phyloP scores from a whole-genome alignment of 23 red algal genomes.

The Gracilaria vermiculophylla region DNA sequence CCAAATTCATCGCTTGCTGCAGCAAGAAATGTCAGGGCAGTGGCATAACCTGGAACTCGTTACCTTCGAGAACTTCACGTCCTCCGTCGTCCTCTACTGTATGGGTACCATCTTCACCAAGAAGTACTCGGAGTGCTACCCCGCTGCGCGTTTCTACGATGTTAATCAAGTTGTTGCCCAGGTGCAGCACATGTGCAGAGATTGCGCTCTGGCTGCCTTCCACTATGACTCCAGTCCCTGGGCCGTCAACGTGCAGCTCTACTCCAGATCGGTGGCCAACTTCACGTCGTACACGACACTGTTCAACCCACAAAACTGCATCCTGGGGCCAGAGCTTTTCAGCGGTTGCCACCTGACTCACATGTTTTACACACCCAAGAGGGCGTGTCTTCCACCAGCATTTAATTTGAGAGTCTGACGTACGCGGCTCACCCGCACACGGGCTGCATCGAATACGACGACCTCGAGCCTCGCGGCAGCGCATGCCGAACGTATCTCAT shows the following conservation, averaged over 20 bases:
- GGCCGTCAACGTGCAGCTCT: conserved; percentile 98
- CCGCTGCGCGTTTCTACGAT: conserved; percentile 86
- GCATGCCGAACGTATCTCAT: conserved; percentile 80
- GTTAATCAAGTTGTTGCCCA: conserved; percentile 86
- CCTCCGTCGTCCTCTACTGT: conserved; percentile 75
- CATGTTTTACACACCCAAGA: conserved; percentile 91
- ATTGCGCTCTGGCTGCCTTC: conserved; percentile 82
- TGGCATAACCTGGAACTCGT: conserved; percentile 84
- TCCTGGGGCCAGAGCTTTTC: conserved; percentile 94
- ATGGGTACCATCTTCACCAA: conserved; percentile 96
- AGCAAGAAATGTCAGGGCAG: conserved; percentile 71
- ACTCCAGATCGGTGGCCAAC: conserved; percentile 92
- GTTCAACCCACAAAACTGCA: conserved; percentile 84
- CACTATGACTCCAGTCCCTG: conserved; percentile 60
- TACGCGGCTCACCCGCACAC: conserved; percentile 82
- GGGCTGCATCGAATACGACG: conserved; percentile 91
- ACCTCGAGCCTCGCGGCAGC: conserved; percentile 56
- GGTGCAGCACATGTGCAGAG: conserved; percentile 70
- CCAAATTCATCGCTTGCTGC: conserved; percentile 61
- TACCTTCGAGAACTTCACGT: conserved; percentile 93
- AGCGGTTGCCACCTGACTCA: conserved; percentile 95
- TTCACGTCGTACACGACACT: conserved; percentile 92
- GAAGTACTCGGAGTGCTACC: conserved; percentile 98
- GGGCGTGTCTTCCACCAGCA: conserved; percentile 89
- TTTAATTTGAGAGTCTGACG: conserved; percentile 98